These are phyloP conservation scores for Blastobotrys chiropterorum DNA, from an alignment of 805 yeast genomes.

Conservation along the genomic window DNA sequence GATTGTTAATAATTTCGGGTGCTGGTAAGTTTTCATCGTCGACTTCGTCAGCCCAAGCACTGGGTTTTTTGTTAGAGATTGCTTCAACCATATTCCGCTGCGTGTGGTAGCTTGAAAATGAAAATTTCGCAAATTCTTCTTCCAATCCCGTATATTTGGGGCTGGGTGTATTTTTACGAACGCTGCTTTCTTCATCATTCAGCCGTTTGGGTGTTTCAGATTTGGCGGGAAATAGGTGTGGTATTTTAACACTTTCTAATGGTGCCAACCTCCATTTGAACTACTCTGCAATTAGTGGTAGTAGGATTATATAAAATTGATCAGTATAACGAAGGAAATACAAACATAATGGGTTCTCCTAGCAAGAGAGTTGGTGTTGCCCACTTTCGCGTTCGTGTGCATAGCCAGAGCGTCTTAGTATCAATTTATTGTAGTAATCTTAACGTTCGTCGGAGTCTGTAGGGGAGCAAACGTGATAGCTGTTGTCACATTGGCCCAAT, in stretches of 20 bases:
- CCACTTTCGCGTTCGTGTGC: neutral
- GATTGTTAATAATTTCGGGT: constrained; percentile 68
- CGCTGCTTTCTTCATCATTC: neutral
- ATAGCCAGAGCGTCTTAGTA: neutral
- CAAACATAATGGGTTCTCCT: no score
- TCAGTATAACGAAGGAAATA: no score
- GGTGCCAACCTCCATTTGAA: no score
- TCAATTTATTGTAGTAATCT: neutral
- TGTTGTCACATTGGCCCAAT: neutral
- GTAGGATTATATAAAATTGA: no score
- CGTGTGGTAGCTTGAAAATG: neutral
- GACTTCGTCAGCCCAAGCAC: constrained; percentile 64
- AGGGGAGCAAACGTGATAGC: neutral
- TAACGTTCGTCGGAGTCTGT: neutral
- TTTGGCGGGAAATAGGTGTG: no score
- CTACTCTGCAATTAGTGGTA: no score
- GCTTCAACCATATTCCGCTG: neutral
- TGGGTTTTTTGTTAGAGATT: neutral
- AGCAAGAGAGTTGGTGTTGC: no score
- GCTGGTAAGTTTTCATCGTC: constrained; percentile 49
- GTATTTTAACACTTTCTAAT: no score
- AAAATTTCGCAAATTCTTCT: neutral
- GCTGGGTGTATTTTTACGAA: neutral
- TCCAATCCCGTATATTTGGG: neutral
- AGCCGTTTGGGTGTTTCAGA: no score